Base-by-base conservation (phyloP, 495 filamentous ascomycete genomes). In the Daldinia vernicosa region DNA sequence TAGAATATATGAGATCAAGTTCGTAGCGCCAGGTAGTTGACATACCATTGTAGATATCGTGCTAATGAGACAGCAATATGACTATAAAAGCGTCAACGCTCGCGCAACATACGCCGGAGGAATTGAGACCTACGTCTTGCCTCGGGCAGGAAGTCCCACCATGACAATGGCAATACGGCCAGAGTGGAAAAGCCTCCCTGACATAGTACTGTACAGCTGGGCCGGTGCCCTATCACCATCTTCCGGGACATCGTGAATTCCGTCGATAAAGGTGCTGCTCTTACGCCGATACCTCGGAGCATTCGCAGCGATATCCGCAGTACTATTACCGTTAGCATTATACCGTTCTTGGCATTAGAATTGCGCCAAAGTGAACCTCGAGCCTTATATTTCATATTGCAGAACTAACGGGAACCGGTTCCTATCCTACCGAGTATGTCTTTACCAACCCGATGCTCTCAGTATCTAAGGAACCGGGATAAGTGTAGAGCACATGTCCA, bases 121-220 rank as follows among this genome's bases (percentile, higher is more conserved):
- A n/a, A 64, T 66, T 63, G 60, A 39, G 63, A 82, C 91, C 70
- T 83, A 94, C 89, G 96, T 99, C 83, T 99, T 99, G 28, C 96
- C 96, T 79, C 96, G 90, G 33, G 96, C 96, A 51, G 96, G 96
- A 45, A 97, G 86, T 58, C 96, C 96, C 75, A 98, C 96, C 71
- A 97, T 97, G 58, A 95, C 95, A 63, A 99, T 98, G 40, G 93
- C 94, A 71, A 99, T 98, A 33, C 94, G 88, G 47, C 96, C 96
- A 6, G 95, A 97, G 79, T 99, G 96, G 77, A 98, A 99, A 26
- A 99, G 88, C 22, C 95, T 88, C 55, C 96, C 96, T 37, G 95
- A 98, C 84, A 97, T 94, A 19, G 96, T 99, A 77, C 93, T 97
- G 79, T 99, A 99, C 26, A 99, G 84, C 81, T 99, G 96, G 63